Evolutionary conservation across 352 stramenopile species (phyloP), one percentile per base, ranked within the genome.

Genomic region (Halophytophthora batemanensis): DNA sequence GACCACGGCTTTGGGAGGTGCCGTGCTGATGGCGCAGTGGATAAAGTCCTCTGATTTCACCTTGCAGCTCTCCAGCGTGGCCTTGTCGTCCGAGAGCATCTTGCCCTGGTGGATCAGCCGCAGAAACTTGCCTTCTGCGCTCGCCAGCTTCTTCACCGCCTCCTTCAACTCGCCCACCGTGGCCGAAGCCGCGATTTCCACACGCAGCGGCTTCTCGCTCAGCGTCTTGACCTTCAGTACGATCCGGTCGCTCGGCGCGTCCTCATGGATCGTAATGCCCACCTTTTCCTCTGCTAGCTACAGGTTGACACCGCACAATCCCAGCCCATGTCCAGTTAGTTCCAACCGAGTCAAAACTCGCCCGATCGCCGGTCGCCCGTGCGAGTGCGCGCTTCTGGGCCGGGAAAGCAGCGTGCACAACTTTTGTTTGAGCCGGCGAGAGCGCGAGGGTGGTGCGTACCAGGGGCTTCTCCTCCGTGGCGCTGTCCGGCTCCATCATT

Each of bases 31-130:
- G 15, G 84, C 84, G 51, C 84, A 94, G 59, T 94, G 84, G 41
- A 94, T 81, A 39, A 94, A 94, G 54, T 94, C 84, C 18, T 90
- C 76, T 18, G 66, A 73, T 52, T 90, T 91, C 50, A 94, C 65
- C 45, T 83, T 86, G 67, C 66, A 93, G 61, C 62, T 80, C 44
- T 79, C 69, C 17, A 94, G 57, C 34, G 74, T 77, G n/a, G 71
- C 77, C 37, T 78, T 82, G 52, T 94, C 84, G 38, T 94, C 80
- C 48, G 82, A 91, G 13, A 94, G 65, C 80, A 94, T 93, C 49
- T 93, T 93, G 47, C 84, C 84, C 67, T 93, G 84, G 49, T 94
- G 84, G 50, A 94, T 94, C 7, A 94, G 64, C 0, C 84, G 77
- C 56, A 94, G 66, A 47, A 91, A 94, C 54, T 92, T 94, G 57